phyloP scores from a whole-genome alignment of 495 filamentous ascomycete species.

The Baudoinia panamericana region DNA sequence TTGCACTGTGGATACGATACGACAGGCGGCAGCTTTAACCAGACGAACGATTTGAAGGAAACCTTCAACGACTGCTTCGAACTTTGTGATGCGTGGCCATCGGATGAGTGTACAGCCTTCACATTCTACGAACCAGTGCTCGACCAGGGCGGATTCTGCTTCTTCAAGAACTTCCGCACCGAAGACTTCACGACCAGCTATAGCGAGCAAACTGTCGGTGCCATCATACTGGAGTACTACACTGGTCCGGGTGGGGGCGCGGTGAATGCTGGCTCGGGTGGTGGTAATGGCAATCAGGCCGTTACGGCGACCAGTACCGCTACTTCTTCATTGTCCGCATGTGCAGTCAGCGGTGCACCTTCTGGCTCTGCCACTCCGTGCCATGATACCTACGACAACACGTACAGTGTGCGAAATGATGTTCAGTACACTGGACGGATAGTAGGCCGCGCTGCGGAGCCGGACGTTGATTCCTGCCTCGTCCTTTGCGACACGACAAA shows the following conservation, averaged over 20 bases:
- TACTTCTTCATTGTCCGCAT: background rate
- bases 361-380: background rate
- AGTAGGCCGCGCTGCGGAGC: background rate
- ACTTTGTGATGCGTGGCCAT: too few species aligned
- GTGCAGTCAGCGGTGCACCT: background rate
- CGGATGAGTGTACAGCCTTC: conserved; percentile 5
- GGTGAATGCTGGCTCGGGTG: conserved; percentile 1
- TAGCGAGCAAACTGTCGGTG: too few species aligned
- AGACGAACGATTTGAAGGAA: background rate
- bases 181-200: too few species aligned
- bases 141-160: conserved; percentile 5
- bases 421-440: conserved; percentile 1
- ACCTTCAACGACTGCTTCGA: background rate
- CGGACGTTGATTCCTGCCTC: conserved; percentile 3
- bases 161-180: background rate
- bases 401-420: conserved; percentile 5
- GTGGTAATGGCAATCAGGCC: background rate
- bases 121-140: background rate
- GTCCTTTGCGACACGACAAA: background rate
- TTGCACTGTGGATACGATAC: conserved; percentile 6
- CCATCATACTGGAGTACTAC: too few species aligned
- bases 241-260: background rate
- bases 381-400: conserved; percentile 9
- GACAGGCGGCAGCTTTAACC: background rate
- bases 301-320: background rate